phyloP scores from a whole-genome alignment of 345 rosid genomes.

The Alliaria petiolata region DNA sequence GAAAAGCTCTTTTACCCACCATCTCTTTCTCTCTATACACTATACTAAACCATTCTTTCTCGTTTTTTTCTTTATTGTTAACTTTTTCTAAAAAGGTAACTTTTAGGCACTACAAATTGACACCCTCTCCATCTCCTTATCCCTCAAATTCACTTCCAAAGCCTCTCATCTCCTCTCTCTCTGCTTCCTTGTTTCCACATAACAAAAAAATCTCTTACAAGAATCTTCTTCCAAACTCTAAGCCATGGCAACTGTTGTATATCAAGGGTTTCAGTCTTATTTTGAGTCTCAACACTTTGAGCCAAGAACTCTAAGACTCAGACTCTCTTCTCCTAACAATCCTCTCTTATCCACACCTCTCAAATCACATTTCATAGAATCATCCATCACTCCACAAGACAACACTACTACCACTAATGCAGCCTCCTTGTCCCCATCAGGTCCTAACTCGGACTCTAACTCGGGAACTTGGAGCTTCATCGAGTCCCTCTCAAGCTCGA shows the following conservation, averaged over 20 bases:
- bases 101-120: slow-evolving; percentile 32
- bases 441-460: slow-evolving; percentile 28
- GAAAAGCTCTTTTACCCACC: slow-evolving; percentile 33
- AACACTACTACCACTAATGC: slow-evolving; percentile 3
- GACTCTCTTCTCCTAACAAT: slow-evolving; percentile 43
- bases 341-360: slow-evolving; percentile 33
- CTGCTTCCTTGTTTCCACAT: slow-evolving; percentile 8
- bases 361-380: slow-evolving; percentile 34
- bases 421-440: slow-evolving; percentile 27
- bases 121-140: slow-evolving; percentile 28
- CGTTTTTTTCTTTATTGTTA: neutral
- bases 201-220: slow-evolving; percentile 9
- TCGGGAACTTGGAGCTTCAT: slow-evolving; percentile 53
- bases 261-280: slow-evolving; percentile 52
- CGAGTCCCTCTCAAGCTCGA: slow-evolving; percentile 32
- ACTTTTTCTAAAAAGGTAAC: slow-evolving; percentile 2
- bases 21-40: slow-evolving; percentile 23
- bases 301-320: slow-evolving; percentile 54
- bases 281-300: slow-evolving; percentile 56
- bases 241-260: slow-evolving; percentile 66
- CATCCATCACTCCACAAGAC: slow-evolving; percentile 28
- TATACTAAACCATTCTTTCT: slow-evolving; percentile 20
- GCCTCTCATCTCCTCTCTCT: slow-evolving; percentile 8
- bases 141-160: slow-evolving; percentile 38
- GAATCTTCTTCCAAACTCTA: neutral